Base-by-base conservation (phyloP, 2,329 filamentous ascomycete species). In the Byssothecium circinans region DNA sequence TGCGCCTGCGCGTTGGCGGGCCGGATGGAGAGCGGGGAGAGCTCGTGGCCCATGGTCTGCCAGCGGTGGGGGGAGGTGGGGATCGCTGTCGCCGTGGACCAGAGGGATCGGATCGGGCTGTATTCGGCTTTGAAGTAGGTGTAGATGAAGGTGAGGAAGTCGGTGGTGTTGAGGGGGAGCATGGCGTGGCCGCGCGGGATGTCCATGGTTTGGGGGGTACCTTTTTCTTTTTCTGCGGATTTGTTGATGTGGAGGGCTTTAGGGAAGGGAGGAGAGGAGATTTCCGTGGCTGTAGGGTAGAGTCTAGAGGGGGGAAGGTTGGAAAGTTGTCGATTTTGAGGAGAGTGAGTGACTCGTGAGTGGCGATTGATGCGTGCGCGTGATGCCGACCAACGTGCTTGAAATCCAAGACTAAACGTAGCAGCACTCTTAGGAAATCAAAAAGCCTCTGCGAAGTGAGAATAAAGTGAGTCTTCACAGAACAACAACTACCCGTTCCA, bases 51-150 rank as follows among this genome's bases (percentile, higher is more conserved):
- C 65, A 70, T 67, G 29, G 44, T 47, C 7, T 63, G 50, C 65
- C 65, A 71, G 54, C 68, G 56, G 25, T 58, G 43, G 3, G 61
- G 51, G 35, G 66, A 61, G 17, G 53, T 52, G 4, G 68, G 68
- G 1, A 64, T 57, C 2, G 68, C 68, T 4, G 65, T 63, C 27
- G 68, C 67, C 17, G 68, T 71, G 0, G 57, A 59, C 61, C 64
- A 71, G 38, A 71, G 60, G 7, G 65, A 69, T 18, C 67, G 60
- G 10, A 71, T 69, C 3, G 68, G 68, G 2, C 62, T 57, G 38
- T 71, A 71, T 57, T 71, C 68, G 14, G 67, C 67, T 49, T 69
- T 71, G 59, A 62, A 70, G 43, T 71, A 71, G 40, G 69, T 70
- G 52, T 53, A 67, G 7, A 69, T 48, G 41, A 71, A 71, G 37